phyloP scores from a whole-genome alignment of 371 early-diverging fungal genomes.

The Umbelopsis sp. region DNA sequence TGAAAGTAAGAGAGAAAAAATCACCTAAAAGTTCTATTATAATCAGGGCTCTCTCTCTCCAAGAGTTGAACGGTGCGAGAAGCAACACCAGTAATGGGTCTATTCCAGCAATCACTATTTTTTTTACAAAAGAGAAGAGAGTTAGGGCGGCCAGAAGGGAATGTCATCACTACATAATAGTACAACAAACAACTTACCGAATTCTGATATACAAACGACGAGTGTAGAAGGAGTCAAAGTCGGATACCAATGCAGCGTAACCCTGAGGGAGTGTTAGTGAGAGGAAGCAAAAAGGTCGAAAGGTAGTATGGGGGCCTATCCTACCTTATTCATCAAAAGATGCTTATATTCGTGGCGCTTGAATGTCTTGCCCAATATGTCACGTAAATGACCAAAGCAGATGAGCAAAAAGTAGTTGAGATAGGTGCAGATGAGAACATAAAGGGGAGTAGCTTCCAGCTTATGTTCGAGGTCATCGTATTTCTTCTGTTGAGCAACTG shows the following conservation, averaged over 20 bases:
- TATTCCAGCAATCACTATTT: conserved; percentile 93
- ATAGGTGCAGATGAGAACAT: conserved; percentile 90
- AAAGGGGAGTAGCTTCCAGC: conserved; percentile 67
- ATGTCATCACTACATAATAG: background rate
- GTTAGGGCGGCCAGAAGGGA: background rate
- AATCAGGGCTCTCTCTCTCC: conserved; percentile 84
- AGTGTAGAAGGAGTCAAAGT: conserved; percentile 98
- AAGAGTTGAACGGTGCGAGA: conserved; percentile 88
- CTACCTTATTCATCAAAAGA: conserved; percentile 71
- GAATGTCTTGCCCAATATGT: conserved; percentile 82
- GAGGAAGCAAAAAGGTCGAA: background rate
- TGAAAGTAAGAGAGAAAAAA: background rate
- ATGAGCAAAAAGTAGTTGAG: conserved; percentile 92
- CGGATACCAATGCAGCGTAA: conserved; percentile 89
- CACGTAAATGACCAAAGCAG: conserved; percentile 89
- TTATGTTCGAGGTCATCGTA: conserved; percentile 51
- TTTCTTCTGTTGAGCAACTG: conserved; percentile 35
- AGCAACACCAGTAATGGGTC: conserved; percentile 97
- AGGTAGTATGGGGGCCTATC: background rate
- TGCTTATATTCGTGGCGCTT: conserved; percentile 72
- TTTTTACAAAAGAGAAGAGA: background rate
- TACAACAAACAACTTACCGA: conserved; percentile 38
- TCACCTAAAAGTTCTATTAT: conserved; percentile 82
- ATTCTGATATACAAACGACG: conserved; percentile 95
- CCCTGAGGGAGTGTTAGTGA: conserved; percentile 50